These are phyloP conservation scores for Diplocarpon rosae DNA, from an alignment of 2,329 filamentous ascomycete genomes.

Conservation along the genomic window DNA sequence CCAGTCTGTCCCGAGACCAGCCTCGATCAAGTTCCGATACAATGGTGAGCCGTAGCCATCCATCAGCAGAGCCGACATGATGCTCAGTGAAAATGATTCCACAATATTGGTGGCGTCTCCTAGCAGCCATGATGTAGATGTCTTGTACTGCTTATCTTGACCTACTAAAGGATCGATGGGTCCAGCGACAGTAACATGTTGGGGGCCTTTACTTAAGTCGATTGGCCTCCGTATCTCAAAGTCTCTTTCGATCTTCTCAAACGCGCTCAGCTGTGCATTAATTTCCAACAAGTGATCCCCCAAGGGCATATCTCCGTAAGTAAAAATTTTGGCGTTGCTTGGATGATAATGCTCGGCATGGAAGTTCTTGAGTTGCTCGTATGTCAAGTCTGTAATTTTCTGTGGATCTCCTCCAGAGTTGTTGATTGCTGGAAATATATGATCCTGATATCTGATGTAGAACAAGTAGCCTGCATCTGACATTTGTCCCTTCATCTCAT, in stretches of 20 bases:
- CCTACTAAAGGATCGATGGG: constrained; percentile 82
- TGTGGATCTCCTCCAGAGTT: constrained; percentile 95
- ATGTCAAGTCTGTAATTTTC: constrained; percentile 91
- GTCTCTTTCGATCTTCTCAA: constrained; percentile 60
- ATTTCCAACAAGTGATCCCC: constrained; percentile 71
- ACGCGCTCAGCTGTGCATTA: constrained; percentile 60
- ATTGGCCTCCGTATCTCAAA: constrained; percentile 67
- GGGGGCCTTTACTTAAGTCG: constrained; percentile 54
- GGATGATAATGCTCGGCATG: constrained; percentile 93
- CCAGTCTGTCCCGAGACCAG: constrained; percentile 83
- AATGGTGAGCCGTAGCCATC: constrained; percentile 93
- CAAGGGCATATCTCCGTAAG: constrained; percentile 88
- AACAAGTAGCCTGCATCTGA: constrained; percentile 94
- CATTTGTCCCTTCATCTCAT: constrained; percentile 99
- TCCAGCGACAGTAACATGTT: constrained; percentile 61
- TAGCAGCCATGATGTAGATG: constrained; percentile 85
- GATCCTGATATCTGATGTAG: constrained; percentile 90
- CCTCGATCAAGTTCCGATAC: constrained; percentile 80
- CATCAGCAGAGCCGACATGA: constrained; percentile 75
- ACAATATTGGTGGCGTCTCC: constrained; percentile 72
- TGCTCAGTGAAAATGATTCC: constrained; percentile 76
- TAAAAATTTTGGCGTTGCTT: constrained; percentile 91
- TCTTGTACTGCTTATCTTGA: constrained; percentile 81
- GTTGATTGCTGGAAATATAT: constrained; percentile 87
- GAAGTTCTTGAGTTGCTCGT: constrained; percentile 78